Conservation (phyloP, 768 basidiomycete genomes). For the Macrolepiota fuliginosa region DNA sequence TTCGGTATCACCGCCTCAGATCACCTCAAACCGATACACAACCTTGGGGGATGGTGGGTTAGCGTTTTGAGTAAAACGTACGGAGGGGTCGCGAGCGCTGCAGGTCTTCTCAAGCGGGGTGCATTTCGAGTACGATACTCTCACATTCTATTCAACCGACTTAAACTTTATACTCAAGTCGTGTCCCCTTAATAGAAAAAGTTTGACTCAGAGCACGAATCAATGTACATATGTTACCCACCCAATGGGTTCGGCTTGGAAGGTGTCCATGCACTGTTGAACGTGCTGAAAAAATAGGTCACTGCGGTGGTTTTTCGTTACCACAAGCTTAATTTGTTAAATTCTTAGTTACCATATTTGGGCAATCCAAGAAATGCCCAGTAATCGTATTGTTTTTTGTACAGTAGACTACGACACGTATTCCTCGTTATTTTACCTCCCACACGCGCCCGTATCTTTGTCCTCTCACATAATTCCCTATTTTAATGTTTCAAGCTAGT, state of each 20-base stretch:
- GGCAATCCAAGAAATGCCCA: no score
- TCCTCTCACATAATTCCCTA: no score
- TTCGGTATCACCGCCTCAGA: conserved; percentile 49
- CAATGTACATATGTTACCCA: conserved; percentile 53
- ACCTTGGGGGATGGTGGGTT: conserved; percentile 47
- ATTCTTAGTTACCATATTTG: no score
- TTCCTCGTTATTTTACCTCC: no score
- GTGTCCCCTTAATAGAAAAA: conserved; percentile 24
- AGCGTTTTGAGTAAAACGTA: conserved; percentile 43
- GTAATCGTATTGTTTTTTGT: no score
- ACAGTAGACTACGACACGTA: no score
- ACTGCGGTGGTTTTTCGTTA: neutral
- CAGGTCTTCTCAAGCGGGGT: conserved; percentile 39
- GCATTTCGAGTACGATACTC: conserved; percentile 38
- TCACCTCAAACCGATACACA: conserved; percentile 35
- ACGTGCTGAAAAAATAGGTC: conserved; percentile 32
- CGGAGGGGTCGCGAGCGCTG: conserved; percentile 32
- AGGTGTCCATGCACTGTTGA: conserved; percentile 41
- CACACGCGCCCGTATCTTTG: no score
- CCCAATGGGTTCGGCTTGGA: conserved; percentile 46
- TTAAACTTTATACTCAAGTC: neutral
- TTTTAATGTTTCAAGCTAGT: no score
- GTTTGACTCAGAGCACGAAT: conserved; percentile 39
- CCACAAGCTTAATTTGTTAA: neutral
- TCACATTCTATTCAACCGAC: neutral